These are phyloP conservation scores for Biscogniauxia sp. DNA, from an alignment of 2,329 filamentous ascomycete genomes.

Conservation along the genomic window DNA sequence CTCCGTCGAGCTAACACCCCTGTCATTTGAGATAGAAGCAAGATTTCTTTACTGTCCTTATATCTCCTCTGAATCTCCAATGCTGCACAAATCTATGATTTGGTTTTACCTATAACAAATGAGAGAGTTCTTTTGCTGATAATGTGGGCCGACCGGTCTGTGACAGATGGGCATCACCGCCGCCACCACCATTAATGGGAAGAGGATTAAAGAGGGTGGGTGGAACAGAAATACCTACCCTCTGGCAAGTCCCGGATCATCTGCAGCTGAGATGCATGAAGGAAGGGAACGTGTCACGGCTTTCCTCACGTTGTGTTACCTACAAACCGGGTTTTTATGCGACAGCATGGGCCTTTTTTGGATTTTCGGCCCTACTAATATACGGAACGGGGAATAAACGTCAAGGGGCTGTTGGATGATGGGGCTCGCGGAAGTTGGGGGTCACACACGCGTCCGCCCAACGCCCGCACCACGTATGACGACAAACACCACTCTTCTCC, in stretches of 20 bases:
- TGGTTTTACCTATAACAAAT: constrained; percentile 8
- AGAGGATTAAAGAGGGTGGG: constrained; percentile 7
- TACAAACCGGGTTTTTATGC: background rate
- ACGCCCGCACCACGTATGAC: no score
- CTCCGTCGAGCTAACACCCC: constrained; percentile 13
- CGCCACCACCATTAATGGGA: constrained; percentile 26
- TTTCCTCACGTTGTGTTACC: background rate
- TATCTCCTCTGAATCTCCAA: constrained; percentile 21
- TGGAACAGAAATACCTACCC: background rate
- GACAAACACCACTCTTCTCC: no score
- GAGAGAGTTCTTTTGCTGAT: constrained; percentile 36
- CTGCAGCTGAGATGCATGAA: background rate
- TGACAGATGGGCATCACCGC: constrained; percentile 42
- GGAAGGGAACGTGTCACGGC: background rate
- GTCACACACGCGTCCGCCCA: no score
- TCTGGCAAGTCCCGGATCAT: background rate
- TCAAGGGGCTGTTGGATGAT: no score
- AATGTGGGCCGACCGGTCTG: constrained; percentile 27
- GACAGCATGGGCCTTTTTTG: background rate
- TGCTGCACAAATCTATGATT: constrained; percentile 24
- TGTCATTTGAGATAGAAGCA: constrained; percentile 26
- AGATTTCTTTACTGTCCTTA: constrained; percentile 13
- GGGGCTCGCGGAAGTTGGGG: no score
- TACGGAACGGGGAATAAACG: background rate
- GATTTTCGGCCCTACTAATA: background rate